Base-by-base conservation (phyloP, 768 basidiomycete genomes). In the Boletellus sp. region DNA sequence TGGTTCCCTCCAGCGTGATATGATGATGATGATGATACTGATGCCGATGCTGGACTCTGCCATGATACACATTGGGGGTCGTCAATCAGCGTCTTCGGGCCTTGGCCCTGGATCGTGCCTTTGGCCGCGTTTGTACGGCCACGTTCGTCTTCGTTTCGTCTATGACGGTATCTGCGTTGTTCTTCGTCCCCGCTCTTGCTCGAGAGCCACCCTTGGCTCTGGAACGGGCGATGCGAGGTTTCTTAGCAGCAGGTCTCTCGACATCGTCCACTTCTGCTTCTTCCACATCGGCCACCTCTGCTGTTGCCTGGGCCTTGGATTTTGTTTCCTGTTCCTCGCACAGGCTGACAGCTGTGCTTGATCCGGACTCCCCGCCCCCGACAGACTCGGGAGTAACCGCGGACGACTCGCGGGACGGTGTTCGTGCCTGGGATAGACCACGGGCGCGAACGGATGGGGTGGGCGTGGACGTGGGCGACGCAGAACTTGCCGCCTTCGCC, bases 291-390 rank as follows among this genome's bases (percentile, higher is more conserved):
- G 28, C 55, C 6, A 45, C 46, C 20, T 55, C 55, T 19, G 52
- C 62, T 10, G 45, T 52, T 3, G 33, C 11, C 43, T 57, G 52
- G 51, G 40, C 37, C 51, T 68, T 65, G 48, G 51, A 41, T 31
- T 58, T 67, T 24, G 53, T 45, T 9, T 41, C 61, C 15, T 58
- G 65, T 42, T 65, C 67, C 4, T 56, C 66, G 31, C 55, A 67
- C 37, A 68, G 31, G 45, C 66, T 68, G 12, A 67, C 66, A 12
- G 68, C 68, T 6, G 68, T 67, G 47, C 66, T 67, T 8, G 68
- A 69, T 13, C 61, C 66, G 3, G 66, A 69, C 44, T 63, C 63
- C 2, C 42, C 55, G 10, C 54, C 64, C 16, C 56, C 64, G 39
- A 64, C 33, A 31, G 64, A 64, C 44, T 65, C 67, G 47, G 66